Percentiles rank a stretch among this genome's conserved stretches.
Evolutionary conservation across 1,284 basidiomycete genomes (phyloP).

Genomic region (Heterobasidion irregulare): DNA sequence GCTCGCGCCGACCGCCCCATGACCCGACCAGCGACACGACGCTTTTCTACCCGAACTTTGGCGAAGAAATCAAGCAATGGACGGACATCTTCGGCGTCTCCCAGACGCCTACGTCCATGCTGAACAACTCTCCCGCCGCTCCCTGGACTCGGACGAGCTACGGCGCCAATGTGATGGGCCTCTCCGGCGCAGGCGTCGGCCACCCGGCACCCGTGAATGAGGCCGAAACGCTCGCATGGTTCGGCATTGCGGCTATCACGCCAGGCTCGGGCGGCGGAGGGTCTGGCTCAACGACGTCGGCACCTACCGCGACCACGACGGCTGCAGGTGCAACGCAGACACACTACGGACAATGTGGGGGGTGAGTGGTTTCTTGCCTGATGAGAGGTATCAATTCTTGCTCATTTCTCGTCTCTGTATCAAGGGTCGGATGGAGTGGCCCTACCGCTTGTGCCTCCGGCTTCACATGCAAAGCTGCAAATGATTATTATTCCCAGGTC

Average conservation of each 20-base stretch:
- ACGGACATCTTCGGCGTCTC: constrained; percentile 35
- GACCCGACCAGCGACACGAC: constrained; percentile 28
- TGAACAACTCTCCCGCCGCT: not conserved
- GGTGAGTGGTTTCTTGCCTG: not conserved
- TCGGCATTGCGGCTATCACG: not conserved
- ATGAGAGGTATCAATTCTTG: not conserved
- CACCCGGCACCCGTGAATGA: not conserved
- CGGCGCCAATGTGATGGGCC: not conserved
- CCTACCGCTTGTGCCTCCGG: not conserved
- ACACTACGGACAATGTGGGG: not conserved
- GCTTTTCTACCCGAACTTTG: constrained; percentile 42
- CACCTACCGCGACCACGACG: not conserved
- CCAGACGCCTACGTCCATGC: constrained; percentile 20
- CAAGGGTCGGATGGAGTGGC: not conserved
- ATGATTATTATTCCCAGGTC: not conserved
- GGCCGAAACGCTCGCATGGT: not conserved
- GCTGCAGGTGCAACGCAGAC: not conserved
- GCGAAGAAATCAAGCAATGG: constrained; percentile 31
- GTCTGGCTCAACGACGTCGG: not conserved
- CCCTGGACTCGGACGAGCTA: not conserved
- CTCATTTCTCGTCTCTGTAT: not conserved
- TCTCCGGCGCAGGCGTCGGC: not conserved
- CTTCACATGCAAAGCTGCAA: not conserved
- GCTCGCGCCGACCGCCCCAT: not conserved
- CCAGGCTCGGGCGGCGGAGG: not conserved